Base-by-base conservation (phyloP, 2,329 filamentous ascomycete species). In the Exophiala xenobiotica region DNA sequence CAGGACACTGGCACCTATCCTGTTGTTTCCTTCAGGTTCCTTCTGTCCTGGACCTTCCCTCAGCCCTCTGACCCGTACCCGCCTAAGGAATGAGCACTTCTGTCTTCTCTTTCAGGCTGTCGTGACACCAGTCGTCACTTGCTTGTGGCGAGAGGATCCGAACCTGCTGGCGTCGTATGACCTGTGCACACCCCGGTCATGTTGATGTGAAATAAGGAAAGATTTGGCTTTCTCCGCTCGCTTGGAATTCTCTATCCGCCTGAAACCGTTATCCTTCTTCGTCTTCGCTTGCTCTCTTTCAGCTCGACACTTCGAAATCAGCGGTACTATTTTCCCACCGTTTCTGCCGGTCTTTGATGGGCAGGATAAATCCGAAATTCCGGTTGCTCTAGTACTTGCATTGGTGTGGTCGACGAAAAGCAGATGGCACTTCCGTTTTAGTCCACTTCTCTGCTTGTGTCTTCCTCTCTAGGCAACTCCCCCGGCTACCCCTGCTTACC, bases 391-490 rank as follows among this genome's bases (percentile, higher is more conserved):
- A 24, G n/a, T 11, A 6, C 19, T 14, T 35, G 31, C 31, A 35
- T 35, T 35, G 31, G 31, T 14, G n/a, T 35, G 31, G n/a, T 9
- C 18, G 31, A 14, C 31, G 18, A n/a, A 35, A 35, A 14, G n/a
- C 6, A 35, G 18, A 22, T 40, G n/a, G 4, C 49, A 23, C 41
- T 51, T 19, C 39, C 41, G 23, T 20, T 27, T 55, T 39, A 14
- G 44, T 35, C 11, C n/a, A 11, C 23, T 46, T 35, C 39, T 23
- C 33, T 55, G 48, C 39, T 14, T 49, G 24, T 20, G 20, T 49
- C 37, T 49, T 46, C 53, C 53, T 44, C 20, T 52, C 43, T 50
- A 33, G 51, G 51, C 31, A 8, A 39, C 22, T 18, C 18, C 40
- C 26, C 45, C 51, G 45, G 39, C 31, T 46, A 29, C 39, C 49